Percentiles rank a stretch among this genome's conserved stretches.
phyloP scores from a whole-genome alignment of 805 yeast species.

The Hanseniaspora valbyensis region DNA sequence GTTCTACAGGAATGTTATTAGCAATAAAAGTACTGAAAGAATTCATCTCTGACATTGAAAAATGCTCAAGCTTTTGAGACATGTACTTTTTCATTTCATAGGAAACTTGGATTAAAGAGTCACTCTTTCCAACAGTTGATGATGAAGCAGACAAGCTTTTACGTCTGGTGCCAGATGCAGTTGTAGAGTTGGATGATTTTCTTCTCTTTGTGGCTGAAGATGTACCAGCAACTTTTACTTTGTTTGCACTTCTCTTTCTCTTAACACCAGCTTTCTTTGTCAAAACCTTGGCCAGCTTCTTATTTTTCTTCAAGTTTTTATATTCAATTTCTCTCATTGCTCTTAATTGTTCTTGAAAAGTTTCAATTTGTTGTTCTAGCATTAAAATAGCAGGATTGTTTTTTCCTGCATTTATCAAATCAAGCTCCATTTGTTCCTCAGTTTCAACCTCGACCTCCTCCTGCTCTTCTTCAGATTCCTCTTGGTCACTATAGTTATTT shows the following conservation, averaged over 20 bases:
- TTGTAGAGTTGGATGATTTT: no score
- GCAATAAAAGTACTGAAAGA: constrained; percentile 37
- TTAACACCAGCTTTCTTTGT: constrained; percentile 32
- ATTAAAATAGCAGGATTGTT: constrained; percentile 85
- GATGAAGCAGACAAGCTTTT: constrained; percentile 13
- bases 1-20: constrained; percentile 8
- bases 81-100: constrained; percentile 95
- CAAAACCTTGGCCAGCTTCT: constrained; percentile 31
- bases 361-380: constrained; percentile 71
- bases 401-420: constrained; percentile 49
- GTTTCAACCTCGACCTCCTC: constrained; percentile 25
- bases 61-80: constrained; percentile 67
- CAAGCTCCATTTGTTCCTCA: constrained; percentile 47
- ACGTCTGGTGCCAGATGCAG: constrained; percentile 9
- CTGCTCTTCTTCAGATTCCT: constrained; percentile 28
- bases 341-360: constrained; percentile 77
- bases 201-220: constrained; percentile 14
- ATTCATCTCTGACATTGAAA: constrained; percentile 69
- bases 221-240: constrained; percentile 18
- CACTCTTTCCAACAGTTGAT: constrained; percentile 18
- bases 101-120: constrained; percentile 42
- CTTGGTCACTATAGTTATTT: constrained; percentile 32
- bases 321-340: constrained; percentile 70
- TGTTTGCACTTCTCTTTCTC: constrained; percentile 28
- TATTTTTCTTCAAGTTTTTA: constrained; percentile 54